Conservation (phyloP, 78 protist species). For the Capsaspora owczarzaki region DNA sequence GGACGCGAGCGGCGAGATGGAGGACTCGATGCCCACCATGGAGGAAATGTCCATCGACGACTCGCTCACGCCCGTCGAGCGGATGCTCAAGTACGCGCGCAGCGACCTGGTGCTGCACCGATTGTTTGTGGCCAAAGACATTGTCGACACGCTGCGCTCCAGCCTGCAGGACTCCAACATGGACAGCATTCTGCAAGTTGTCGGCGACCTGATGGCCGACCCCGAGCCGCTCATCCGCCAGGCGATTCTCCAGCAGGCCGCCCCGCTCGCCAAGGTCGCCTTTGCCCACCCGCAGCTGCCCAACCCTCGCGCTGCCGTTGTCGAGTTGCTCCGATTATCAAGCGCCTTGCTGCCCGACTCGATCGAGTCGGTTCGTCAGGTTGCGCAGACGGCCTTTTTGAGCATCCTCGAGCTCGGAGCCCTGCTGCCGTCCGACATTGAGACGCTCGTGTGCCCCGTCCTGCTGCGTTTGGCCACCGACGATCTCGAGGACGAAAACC, state of each 20-base stretch:
- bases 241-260: background rate
- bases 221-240: background rate
- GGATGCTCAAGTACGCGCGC: background rate
- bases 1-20: background rate
- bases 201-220: background rate
- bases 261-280: too few species aligned
- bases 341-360: too few species aligned
- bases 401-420: background rate
- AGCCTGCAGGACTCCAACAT: too few species aligned
- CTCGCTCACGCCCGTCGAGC: background rate
- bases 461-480: background rate
- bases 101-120: background rate
- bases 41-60: background rate
- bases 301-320: too few species aligned
- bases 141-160: background rate
- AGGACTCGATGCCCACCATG: background rate
- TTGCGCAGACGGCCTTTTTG: too few species aligned
- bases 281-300: too few species aligned
- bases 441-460: background rate
- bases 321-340: too few species aligned
- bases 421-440: background rate
- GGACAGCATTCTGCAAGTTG: background rate
- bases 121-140: background rate
- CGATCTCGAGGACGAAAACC: background rate
- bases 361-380: too few species aligned